Percentiles rank a stretch among this genome's conserved stretches.
These are phyloP conservation scores for Cicer judaicum DNA, from an alignment of 306 rosid genomes.

Conservation along the genomic window DNA sequence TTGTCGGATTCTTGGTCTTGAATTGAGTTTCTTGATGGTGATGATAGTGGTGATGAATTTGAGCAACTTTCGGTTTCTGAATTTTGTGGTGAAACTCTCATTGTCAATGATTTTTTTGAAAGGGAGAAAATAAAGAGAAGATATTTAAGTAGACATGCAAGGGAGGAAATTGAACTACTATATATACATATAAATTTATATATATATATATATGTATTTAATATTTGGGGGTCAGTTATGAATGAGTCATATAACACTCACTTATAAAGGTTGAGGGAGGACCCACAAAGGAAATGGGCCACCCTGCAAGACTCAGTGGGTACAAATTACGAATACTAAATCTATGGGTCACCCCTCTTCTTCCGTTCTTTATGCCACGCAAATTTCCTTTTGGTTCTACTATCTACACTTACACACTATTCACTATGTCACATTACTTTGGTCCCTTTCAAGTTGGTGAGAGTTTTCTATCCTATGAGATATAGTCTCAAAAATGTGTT, in stretches of 20 bases:
- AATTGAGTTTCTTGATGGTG: constrained; percentile 11
- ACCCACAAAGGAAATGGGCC: constrained; percentile 57
- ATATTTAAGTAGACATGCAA: constrained; percentile 25
- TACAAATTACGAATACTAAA: not conserved
- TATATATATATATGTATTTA: not conserved
- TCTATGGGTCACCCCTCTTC: constrained; percentile 43
- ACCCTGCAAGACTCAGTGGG: constrained; percentile 39
- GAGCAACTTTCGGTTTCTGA: constrained; percentile 62
- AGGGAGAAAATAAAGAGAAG: not conserved
- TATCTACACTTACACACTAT: not conserved
- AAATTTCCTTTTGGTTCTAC: constrained; percentile 37
- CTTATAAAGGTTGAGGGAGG: constrained; percentile 17
- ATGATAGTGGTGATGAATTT: constrained; percentile 50
- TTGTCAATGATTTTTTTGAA: constrained; percentile 4
- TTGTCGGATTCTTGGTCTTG: not conserved
- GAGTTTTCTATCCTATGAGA: no score
- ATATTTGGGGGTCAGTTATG: constrained; percentile 42
- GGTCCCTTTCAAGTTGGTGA: not conserved
- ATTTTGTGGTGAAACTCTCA: constrained; percentile 48
- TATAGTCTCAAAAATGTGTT: no score
- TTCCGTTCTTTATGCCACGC: constrained; percentile 53
- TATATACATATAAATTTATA: not conserved
- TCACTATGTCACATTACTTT: constrained; percentile 11
- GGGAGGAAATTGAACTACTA: constrained; percentile 33
- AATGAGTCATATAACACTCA: constrained; percentile 52